Conservation (phyloP, 2,329 filamentous ascomycete species). For the Colletotrichum abscissum region DNA sequence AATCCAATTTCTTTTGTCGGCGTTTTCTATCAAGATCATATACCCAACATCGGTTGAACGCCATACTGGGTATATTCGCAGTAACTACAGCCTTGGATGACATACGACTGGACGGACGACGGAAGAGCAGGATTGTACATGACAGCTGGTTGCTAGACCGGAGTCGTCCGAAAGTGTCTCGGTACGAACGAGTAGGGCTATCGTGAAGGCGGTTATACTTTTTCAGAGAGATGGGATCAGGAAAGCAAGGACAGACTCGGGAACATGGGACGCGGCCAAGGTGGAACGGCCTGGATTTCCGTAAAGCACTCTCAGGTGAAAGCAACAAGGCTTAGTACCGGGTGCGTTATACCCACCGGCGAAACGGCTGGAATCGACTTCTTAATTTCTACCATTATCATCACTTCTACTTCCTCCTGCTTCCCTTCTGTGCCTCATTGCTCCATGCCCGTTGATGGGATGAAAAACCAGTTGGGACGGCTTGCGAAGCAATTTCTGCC, state of each 20-base stretch:
- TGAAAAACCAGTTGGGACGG: not conserved
- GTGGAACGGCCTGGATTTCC: not conserved
- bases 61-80: conserved; percentile 2
- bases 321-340: not conserved
- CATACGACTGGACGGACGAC: not conserved
- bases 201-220: conserved; percentile 11
- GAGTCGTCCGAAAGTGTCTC: conserved; percentile 6
- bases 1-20: conserved; percentile 1
- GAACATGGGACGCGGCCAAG: not conserved
- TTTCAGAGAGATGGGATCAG: conserved; percentile 19
- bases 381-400: not conserved
- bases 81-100: conserved; percentile 8
- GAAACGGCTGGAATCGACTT: conserved; percentile 6
- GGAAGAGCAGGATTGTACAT: conserved; percentile 22
- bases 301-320: not conserved
- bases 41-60: conserved; percentile 30
- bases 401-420: not conserved
- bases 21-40: conserved; percentile 28
- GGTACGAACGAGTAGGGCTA: not conserved
- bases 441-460: not conserved
- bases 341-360: not conserved
- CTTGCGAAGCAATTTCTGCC: not conserved
- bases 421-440: not conserved
- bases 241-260: not conserved
- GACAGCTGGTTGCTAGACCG: not conserved